phyloP scores from a whole-genome alignment of 192 early-diverging fungal genomes.

The Entomortierella parvispora region DNA sequence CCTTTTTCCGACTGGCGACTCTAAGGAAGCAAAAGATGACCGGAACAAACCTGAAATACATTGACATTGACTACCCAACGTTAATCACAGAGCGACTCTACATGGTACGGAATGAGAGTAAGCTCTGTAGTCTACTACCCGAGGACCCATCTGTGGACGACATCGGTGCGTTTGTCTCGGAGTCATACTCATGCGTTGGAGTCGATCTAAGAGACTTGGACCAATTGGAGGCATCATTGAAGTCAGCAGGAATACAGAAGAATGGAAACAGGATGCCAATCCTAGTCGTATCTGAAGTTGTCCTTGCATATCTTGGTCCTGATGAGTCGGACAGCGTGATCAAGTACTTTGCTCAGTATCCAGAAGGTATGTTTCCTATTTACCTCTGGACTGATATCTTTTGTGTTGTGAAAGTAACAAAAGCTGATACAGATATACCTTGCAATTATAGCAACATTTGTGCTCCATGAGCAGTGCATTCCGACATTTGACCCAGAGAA shows the following conservation, averaged over 20 bases:
- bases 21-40: conserved; percentile 8
- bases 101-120: conserved; percentile 36
- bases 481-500: conserved; percentile 32
- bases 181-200: conserved; percentile 39
- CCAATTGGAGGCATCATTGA: conserved; percentile 5
- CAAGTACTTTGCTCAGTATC: conserved; percentile 28
- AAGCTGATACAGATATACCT: no score
- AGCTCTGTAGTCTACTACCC: conserved; percentile 20
- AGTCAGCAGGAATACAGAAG: conserved; percentile 13
- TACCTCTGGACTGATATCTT: no score
- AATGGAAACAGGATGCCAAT: conserved; percentile 14
- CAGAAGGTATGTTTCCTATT: conserved; percentile 17
- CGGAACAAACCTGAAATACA: conserved; percentile 34
- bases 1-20: conserved; percentile 29
- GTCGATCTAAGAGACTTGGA: conserved; percentile 35
- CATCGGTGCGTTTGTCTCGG: conserved; percentile 28
- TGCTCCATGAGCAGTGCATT: conserved; percentile 48
- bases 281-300: conserved; percentile 42
- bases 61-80: conserved; percentile 46
- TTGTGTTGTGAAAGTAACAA: no score
- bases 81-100: conserved; percentile 38
- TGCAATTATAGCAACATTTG: conserved; percentile 29
- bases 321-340: conserved; percentile 40
- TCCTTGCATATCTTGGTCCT: conserved; percentile 37
- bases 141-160: conserved; percentile 36